Conservation (phyloP, 768 basidiomycete species). For the Tephrocybe sp. region DNA sequence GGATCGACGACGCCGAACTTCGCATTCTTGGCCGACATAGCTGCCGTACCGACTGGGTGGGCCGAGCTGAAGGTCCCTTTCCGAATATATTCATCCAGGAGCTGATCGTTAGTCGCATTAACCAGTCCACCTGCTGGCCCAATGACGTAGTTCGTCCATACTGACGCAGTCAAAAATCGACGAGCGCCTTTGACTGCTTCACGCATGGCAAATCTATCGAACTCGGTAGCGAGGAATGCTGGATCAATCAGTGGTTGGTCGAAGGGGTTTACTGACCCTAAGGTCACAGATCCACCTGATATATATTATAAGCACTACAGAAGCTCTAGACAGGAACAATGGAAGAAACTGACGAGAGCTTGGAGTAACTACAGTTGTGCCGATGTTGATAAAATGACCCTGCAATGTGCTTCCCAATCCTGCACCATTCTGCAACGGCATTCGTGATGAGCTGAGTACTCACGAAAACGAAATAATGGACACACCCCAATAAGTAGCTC, state of each 20-base stretch:
- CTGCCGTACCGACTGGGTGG: slow-evolving; percentile 9
- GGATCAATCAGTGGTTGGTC: slow-evolving; percentile 44
- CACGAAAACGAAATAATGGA: background rate
- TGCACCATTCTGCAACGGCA: background rate
- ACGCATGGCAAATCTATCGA: slow-evolving; percentile 22
- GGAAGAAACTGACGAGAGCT: slow-evolving; percentile 20
- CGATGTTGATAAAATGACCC: slow-evolving; percentile 1
- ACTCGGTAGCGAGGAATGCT: slow-evolving; percentile 30
- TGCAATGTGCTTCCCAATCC: background rate
- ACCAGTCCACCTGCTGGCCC: slow-evolving; percentile 14
- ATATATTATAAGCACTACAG: no score
- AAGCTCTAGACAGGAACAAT: no score
- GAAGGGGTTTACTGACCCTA: slow-evolving; percentile 42
- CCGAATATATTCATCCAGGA: background rate
- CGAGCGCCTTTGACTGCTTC: slow-evolving; percentile 18
- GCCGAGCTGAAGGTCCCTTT: background rate
- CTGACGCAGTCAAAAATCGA: slow-evolving; percentile 16
- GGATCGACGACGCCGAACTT: slow-evolving; percentile 28
- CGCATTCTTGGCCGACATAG: slow-evolving; percentile 20
- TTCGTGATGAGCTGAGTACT: background rate
- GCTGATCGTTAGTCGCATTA: slow-evolving; percentile 17
- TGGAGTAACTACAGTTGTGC: slow-evolving; percentile 5
- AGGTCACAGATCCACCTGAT: slow-evolving; percentile 24
- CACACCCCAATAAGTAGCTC: background rate
- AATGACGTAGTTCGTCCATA: slow-evolving; percentile 24